These are phyloP conservation scores for Vigna hirtella DNA, from an alignment of 306 rosid species.

Conservation along the genomic window DNA sequence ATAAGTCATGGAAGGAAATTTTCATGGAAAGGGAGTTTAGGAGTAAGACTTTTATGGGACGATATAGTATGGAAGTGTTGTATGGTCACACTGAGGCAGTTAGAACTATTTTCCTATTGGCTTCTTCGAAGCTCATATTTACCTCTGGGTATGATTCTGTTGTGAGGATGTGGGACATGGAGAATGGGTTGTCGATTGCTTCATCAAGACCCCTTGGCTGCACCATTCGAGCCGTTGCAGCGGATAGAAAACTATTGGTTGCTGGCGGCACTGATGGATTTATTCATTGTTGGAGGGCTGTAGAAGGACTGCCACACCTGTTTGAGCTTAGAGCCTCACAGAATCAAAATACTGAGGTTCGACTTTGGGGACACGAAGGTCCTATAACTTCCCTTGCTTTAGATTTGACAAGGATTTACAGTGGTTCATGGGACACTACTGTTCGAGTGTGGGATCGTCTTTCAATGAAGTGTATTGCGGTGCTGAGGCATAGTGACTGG, in stretches of 20 bases:
- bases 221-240: conserved; percentile 91
- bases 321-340: conserved; percentile 75
- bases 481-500: conserved; percentile 94
- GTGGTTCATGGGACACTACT: conserved; percentile 98
- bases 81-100: conserved; percentile 90
- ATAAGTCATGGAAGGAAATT: conserved; percentile 84
- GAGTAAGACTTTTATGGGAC: conserved; percentile 93
- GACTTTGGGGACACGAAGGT: conserved; percentile 96
- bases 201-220: conserved; percentile 84
- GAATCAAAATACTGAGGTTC: conserved; percentile 62
- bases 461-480: conserved; percentile 62
- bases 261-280: conserved; percentile 95
- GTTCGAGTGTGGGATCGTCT: conserved; percentile 91
- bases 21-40: conserved; percentile 95
- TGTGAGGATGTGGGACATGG: conserved; percentile 93
- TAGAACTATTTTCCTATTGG: conserved; percentile 80
- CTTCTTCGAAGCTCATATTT: conserved; percentile 81
- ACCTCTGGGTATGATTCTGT: conserved; percentile 91
- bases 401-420: conserved; percentile 84
- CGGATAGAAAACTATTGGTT: conserved; percentile 69
- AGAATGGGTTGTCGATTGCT: conserved; percentile 79
- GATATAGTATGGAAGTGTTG: conserved; percentile 76
- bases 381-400: conserved; percentile 89
- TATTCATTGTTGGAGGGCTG: conserved; percentile 91
- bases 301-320: conserved; percentile 72